Base-by-base conservation (phyloP, 2,329 filamentous ascomycete species). In the Magnaporthales sp. region DNA sequence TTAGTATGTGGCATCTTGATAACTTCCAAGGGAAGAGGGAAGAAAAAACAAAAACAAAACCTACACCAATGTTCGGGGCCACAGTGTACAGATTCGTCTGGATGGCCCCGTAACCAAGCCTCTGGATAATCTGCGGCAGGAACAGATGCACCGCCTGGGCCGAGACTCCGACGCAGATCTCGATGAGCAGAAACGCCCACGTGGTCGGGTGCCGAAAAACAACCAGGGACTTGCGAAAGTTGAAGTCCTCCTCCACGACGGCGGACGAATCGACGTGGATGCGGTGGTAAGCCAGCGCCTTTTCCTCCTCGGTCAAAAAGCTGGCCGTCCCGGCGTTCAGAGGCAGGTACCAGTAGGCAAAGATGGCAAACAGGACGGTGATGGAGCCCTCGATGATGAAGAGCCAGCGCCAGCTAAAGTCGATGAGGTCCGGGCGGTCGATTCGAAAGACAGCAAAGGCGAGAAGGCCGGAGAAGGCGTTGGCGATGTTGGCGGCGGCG, bases 221-320 rank as follows among this genome's bases (percentile, higher is more conserved):
- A 64, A 79, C 76, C 4, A 85, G 74, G 0, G 82, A 77, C 3
- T 85, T 82, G 22, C 71, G 74, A 26, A 85, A 73, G 69, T 78
- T 77, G 71, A 85, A 84, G 67, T 80, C 73, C 70, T 85, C 82
- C 19, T 80, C 78, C 11, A 85, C 83, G 15, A 79, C 78, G 0
- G 89, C 86, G 7, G 89, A 91, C 15, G 86, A 89, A 72, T 93
- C 91, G 54, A 91, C 82, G 69, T 90, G 88, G 68, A 92, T 90
- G 10, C 90, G 87, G 71, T 87, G 84, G 70, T 86, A 89, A 2
- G 90, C 90, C 0, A 92, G 81, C 2, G 80, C 79, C 71, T 86
- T 89, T 73, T 92, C 89, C 1, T 87, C 85, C 4, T 84, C 79
- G 66, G 76, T 86, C 24, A 92, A 79, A 70, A 92, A 92, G 1